These are phyloP conservation scores for Claviceps maximensis DNA, from an alignment of 2,329 filamentous ascomycete genomes.

Conservation along the genomic window DNA sequence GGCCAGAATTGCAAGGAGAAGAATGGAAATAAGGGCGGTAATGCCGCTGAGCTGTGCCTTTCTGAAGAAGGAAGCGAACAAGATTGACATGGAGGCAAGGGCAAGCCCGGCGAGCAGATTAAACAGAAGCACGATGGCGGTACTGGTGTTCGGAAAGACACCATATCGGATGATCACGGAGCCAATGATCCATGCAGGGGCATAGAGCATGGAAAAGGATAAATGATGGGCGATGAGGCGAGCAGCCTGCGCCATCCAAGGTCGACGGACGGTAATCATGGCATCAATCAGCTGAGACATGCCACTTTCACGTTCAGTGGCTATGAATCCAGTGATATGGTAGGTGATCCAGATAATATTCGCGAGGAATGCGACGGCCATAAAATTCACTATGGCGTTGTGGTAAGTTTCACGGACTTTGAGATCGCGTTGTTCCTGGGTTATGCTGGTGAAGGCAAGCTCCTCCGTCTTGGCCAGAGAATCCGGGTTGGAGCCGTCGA, in stretches of 20 bases:
- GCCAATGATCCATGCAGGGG: conserved; percentile 72
- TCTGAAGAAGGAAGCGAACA: conserved; percentile 73
- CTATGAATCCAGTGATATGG: conserved; percentile 75
- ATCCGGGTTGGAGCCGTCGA: conserved; percentile 30
- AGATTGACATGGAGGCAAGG: conserved; percentile 65
- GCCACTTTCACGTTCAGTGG: conserved; percentile 71
- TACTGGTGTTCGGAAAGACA: conserved; percentile 51
- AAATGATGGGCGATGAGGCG: conserved; percentile 70
- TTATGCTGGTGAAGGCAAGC: conserved; percentile 65
- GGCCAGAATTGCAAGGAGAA: conserved; percentile 69
- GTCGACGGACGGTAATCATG: conserved; percentile 67
- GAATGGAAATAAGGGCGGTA: conserved; percentile 55
- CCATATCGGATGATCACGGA: conserved; percentile 49
- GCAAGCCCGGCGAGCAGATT: conserved; percentile 66
- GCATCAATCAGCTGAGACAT: conserved; percentile 83
- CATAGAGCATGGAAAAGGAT: conserved; percentile 66
- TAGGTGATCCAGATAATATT: conserved; percentile 73
- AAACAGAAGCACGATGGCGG: conserved; percentile 56
- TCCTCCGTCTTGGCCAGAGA: conserved; percentile 36
- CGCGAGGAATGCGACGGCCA: conserved; percentile 68
- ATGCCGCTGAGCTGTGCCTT: conserved; percentile 83
- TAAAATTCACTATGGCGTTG: conserved; percentile 55
- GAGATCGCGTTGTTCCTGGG: conserved; percentile 50
- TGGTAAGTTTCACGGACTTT: conserved; percentile 59
- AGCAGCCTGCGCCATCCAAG: conserved; percentile 66